These are phyloP conservation scores for Sextonia rubra DNA, from an alignment of 164 flowering plant species.

Conservation along the genomic window DNA sequence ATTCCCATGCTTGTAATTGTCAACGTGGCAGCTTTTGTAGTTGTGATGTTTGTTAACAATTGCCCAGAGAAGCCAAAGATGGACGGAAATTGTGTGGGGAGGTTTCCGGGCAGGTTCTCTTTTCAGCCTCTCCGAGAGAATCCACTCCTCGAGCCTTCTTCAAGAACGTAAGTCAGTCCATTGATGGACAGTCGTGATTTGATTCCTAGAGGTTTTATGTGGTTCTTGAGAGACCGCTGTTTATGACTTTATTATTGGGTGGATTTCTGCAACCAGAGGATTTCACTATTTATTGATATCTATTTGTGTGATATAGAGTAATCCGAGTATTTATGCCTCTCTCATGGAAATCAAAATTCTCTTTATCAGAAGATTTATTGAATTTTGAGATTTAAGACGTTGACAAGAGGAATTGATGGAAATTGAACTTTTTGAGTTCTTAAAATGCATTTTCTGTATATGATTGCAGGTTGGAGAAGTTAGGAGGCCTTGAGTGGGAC, in stretches of 20 bases:
- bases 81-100: slow-evolving; percentile 46
- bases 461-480: slow-evolving; percentile 49
- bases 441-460: neutral
- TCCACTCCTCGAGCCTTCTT: slow-evolving; percentile 83
- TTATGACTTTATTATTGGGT: no score
- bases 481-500: slow-evolving; percentile 69
- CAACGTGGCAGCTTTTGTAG: slow-evolving; percentile 54
- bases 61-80: slow-evolving; percentile 43
- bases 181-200: no score
- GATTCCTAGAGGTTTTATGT: no score
- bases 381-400: no score
- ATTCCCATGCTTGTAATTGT: slow-evolving; percentile 66
- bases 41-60: slow-evolving; percentile 62
- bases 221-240: no score
- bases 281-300: no score
- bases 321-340: no score
- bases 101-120: slow-evolving; percentile 66
- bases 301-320: no score
- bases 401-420: no score
- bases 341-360: no score
- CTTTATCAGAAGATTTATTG: no score
- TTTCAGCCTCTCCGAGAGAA: slow-evolving; percentile 69
- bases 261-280: neutral
- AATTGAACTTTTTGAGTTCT: no score
- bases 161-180: slow-evolving; percentile 44